Percentiles rank a stretch among this genome's conserved stretches.
Conservation (phyloP, 2,329 filamentous ascomycete species). For the Calonectria pseudoturangicola region DNA sequence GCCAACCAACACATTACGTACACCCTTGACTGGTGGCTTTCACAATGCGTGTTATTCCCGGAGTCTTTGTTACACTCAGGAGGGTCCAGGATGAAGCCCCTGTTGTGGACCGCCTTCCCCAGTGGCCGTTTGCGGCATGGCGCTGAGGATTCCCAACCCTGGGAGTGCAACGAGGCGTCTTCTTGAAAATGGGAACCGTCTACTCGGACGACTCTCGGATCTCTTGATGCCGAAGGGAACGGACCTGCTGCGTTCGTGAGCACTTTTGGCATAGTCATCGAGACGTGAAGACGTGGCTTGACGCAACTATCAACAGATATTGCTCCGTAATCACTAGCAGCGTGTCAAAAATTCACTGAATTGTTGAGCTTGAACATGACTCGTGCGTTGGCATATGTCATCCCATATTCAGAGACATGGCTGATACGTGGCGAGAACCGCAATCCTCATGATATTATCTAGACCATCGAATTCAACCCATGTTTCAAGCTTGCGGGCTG, state of each 20-base stretch:
- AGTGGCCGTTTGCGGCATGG: constrained; percentile 18
- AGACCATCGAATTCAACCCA: neutral
- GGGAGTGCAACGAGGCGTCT: constrained; percentile 9
- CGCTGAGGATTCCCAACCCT: constrained; percentile 1
- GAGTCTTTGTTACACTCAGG: constrained; percentile 12
- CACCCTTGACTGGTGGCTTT: constrained; percentile 18
- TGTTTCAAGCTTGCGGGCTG: constrained; percentile 15
- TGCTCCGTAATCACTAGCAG: neutral
- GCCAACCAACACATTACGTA: constrained; percentile 21
- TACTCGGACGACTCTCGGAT: neutral
- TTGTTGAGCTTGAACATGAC: neutral
- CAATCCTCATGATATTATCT: constrained; percentile 10
- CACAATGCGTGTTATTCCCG: constrained; percentile 8
- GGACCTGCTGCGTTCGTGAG: neutral
- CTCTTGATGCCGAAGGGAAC: constrained; percentile 5
- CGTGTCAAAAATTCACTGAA: neutral
- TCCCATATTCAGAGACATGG: constrained; percentile 22
- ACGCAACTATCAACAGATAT: constrained; percentile 2
- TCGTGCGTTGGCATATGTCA: constrained; percentile 7
- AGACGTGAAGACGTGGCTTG: neutral
- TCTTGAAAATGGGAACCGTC: neutral
- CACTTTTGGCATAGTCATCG: neutral
- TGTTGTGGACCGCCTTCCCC: constrained; percentile 1
- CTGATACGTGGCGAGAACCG: constrained; percentile 10
- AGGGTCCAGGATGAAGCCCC: constrained; percentile 25